Conservation (phyloP, 768 basidiomycete genomes). For the Strobilomyces echinocephalus region DNA sequence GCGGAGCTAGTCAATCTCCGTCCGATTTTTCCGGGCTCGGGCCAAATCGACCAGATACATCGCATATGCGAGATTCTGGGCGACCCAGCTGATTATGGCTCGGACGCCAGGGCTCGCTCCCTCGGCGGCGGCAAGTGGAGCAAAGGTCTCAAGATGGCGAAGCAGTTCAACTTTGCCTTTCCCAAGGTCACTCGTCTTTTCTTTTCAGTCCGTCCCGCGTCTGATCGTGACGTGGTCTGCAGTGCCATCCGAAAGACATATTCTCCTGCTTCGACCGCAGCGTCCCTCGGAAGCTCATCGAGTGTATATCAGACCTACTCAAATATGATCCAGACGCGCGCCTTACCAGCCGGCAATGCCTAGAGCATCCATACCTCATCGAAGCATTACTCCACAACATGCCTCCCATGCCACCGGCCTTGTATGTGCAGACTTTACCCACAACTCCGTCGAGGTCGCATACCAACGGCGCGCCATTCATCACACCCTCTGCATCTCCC, state of each 20-base stretch:
- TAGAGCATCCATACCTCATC: conserved; percentile 84
- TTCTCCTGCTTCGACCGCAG: conserved; percentile 71
- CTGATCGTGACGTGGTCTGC: conserved; percentile 7
- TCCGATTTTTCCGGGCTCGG: conserved; percentile 91
- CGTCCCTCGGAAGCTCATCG: conserved; percentile 76
- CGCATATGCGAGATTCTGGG: conserved; percentile 91
- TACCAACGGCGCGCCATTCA: conserved; percentile 33
- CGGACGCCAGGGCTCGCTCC: conserved; percentile 60
- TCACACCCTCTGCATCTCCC: conserved; percentile 38
- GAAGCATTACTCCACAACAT: conserved; percentile 69
- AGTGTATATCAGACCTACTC: conserved; percentile 88
- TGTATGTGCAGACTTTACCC: conserved; percentile 39
- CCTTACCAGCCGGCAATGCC: conserved; percentile 79
- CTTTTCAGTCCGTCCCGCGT: neutral
- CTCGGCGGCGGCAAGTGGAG: conserved; percentile 88
- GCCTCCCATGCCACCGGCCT: conserved; percentile 56
- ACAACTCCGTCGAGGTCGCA: conserved; percentile 35
- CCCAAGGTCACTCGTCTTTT: conserved; percentile 59
- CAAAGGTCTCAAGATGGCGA: conserved; percentile 82
- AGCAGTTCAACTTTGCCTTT: conserved; percentile 80
- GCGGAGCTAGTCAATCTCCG: conserved; percentile 93
- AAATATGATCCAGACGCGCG: conserved; percentile 88
- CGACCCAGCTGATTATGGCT: conserved; percentile 83
- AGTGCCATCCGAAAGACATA: conserved; percentile 66
- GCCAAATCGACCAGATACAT: conserved; percentile 88